phyloP scores from a whole-genome alignment of 345 rosid species.

The Brassica nigra region DNA sequence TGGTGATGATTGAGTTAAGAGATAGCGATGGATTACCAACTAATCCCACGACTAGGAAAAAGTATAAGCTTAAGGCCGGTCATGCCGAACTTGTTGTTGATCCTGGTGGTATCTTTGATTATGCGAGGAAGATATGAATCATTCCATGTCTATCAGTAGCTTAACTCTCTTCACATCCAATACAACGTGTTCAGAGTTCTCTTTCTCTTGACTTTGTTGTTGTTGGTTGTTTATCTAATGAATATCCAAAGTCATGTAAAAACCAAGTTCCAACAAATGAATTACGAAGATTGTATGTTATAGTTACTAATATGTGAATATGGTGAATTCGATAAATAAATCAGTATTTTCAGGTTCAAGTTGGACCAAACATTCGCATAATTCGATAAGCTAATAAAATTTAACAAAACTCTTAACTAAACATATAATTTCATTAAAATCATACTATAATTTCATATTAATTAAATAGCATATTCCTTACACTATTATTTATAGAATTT shows the following conservation, averaged over 20 bases:
- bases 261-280: not conserved
- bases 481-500: too few species aligned
- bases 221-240: constrained; percentile 1
- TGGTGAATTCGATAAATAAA: too few species aligned
- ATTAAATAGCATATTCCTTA: too few species aligned
- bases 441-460: too few species aligned
- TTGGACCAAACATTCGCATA: too few species aligned
- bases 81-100: constrained; percentile 79
- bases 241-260: not conserved
- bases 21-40: too few species aligned
- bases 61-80: constrained; percentile 71
- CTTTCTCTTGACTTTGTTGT: not conserved
- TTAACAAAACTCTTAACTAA: too few species aligned
- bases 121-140: constrained; percentile 66
- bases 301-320: not conserved
- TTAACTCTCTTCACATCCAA: constrained; percentile 1
- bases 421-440: too few species aligned
- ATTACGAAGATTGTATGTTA: not conserved
- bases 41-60: too few species aligned
- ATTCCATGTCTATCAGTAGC: constrained; percentile 56
- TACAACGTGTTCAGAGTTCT: not conserved
- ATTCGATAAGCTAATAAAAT: too few species aligned
- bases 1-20: constrained; percentile 63
- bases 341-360: too few species aligned
- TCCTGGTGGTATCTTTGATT: too few species aligned